Conservation (phyloP, 1,139 yeast genomes). For the Pneumocystis wakefieldiae region DNA sequence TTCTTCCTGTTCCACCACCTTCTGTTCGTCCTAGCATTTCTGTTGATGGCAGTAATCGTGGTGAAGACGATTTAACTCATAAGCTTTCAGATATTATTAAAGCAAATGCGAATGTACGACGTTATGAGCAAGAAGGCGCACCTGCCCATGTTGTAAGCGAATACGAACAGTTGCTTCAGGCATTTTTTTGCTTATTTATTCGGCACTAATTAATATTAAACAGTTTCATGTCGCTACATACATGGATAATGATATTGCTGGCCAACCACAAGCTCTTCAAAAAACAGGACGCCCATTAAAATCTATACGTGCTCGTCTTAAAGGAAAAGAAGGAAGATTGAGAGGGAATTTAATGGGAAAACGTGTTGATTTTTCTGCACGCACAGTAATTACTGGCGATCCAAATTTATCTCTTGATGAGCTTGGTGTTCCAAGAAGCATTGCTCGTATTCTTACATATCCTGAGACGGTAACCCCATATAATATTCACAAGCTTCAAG, state of each 20-base stretch:
- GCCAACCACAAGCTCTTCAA: slow-evolving; percentile 97
- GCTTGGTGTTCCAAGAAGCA: slow-evolving; percentile 95
- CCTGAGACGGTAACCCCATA: slow-evolving; percentile 98
- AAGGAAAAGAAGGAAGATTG: slow-evolving; percentile 98
- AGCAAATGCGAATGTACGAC: slow-evolving; percentile 90
- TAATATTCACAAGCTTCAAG: slow-evolving; percentile 83
- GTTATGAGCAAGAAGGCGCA: slow-evolving; percentile 94
- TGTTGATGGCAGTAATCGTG: slow-evolving; percentile 95
- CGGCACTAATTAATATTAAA: not conserved
- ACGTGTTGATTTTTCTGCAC: slow-evolving; percentile 97
- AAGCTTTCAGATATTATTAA: slow-evolving; percentile 92
- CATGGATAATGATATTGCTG: slow-evolving; percentile 99
- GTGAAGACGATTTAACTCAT: slow-evolving; percentile 97
- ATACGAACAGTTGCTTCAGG: slow-evolving; percentile 79
- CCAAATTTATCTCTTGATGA: slow-evolving; percentile 95
- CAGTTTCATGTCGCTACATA: slow-evolving; percentile 93
- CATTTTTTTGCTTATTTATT: slow-evolving; percentile 3
- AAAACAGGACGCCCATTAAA: slow-evolving; percentile 98
- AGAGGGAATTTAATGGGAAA: slow-evolving; percentile 99
- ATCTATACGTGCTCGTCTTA: slow-evolving; percentile 93
- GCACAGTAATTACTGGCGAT: slow-evolving; percentile 98
- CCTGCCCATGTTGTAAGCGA: slow-evolving; percentile 97
- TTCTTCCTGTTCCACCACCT: slow-evolving; percentile 98
- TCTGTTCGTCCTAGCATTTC: slow-evolving; percentile 98
- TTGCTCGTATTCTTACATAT: slow-evolving; percentile 86